Conservation (phyloP, 257 asterid genomes). For the Solanum gracilifrons region DNA sequence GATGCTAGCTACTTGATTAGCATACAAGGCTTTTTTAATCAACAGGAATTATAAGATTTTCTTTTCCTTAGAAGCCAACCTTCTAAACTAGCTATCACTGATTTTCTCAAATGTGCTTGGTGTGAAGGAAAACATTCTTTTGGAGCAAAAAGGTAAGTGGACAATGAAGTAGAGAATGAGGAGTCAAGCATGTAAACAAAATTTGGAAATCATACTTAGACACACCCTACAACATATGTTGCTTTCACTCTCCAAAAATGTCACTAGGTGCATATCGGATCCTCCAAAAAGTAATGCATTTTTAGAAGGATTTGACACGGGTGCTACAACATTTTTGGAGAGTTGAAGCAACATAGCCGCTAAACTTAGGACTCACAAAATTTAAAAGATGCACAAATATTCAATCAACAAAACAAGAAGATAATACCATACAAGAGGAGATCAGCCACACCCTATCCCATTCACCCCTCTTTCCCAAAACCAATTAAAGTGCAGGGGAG, state of each 20-base stretch:
- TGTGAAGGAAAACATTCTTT: not conserved
- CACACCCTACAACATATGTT: not conserved
- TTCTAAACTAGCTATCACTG: not conserved
- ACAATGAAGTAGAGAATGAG: not conserved
- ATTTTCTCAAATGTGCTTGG: not conserved
- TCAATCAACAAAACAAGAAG: not conserved
- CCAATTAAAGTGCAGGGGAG: not conserved
- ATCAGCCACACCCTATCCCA: not conserved
- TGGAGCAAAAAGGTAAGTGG: not conserved
- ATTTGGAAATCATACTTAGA: not conserved
- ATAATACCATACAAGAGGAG: slow-evolving; percentile 1
- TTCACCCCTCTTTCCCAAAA: not conserved
- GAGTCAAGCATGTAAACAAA: not conserved
- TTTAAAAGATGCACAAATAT: not conserved
- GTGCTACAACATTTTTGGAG: not conserved
- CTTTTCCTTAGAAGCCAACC: not conserved
- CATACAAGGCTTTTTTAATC: not conserved
- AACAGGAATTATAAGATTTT: not conserved
- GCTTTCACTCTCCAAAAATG: not conserved
- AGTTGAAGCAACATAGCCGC: not conserved
- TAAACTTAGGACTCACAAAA: not conserved
- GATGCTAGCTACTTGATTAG: not conserved
- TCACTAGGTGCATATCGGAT: not conserved
- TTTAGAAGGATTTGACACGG: not conserved
- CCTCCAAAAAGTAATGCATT: not conserved